Conservation (phyloP, 2,329 filamentous ascomycete species). For the Leptosphaerulina australis region DNA sequence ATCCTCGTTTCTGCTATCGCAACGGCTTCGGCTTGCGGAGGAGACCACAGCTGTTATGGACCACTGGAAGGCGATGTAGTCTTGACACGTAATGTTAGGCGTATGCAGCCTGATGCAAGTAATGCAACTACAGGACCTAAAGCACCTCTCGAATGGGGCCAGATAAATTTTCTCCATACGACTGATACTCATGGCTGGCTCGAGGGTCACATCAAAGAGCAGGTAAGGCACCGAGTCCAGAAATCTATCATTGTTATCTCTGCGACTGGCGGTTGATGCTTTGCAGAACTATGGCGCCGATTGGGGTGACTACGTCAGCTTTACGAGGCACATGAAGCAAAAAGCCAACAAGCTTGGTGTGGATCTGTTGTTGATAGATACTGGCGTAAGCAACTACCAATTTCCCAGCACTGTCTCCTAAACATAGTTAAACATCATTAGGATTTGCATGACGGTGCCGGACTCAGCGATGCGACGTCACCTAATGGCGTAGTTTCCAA, state of each 20-base stretch:
- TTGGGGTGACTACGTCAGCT: slow-evolving; percentile 69
- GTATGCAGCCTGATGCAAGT: slow-evolving; percentile 54
- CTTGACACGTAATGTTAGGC: slow-evolving; percentile 50
- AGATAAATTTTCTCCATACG: slow-evolving; percentile 70
- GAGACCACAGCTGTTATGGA: slow-evolving; percentile 47
- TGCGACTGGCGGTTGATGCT: neutral
- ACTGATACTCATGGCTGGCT: slow-evolving; percentile 68
- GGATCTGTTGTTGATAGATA: slow-evolving; percentile 66
- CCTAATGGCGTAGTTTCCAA: slow-evolving; percentile 63
- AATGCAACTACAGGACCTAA: slow-evolving; percentile 47
- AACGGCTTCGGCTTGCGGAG: slow-evolving; percentile 37
- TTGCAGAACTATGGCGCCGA: slow-evolving; percentile 67
- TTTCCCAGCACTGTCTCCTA: neutral
- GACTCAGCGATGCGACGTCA: slow-evolving; percentile 65
- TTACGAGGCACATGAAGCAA: slow-evolving; percentile 64
- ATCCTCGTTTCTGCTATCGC: slow-evolving; percentile 17
- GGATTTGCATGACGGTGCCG: slow-evolving; percentile 71
- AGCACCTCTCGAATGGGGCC: slow-evolving; percentile 63
- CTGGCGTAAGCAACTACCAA: slow-evolving; percentile 51
- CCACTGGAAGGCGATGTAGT: slow-evolving; percentile 49
- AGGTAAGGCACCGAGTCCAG: slow-evolving; percentile 18
- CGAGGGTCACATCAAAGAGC: slow-evolving; percentile 65
- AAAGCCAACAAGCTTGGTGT: slow-evolving; percentile 63
- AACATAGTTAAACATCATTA: slow-evolving; percentile 21
- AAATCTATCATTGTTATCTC: neutral